A percentile compares a stretch with the other conserved stretches of the same genome.
Conservation (phyloP, 2,329 filamentous ascomycete genomes). For the Stemphylium beticola region DNA sequence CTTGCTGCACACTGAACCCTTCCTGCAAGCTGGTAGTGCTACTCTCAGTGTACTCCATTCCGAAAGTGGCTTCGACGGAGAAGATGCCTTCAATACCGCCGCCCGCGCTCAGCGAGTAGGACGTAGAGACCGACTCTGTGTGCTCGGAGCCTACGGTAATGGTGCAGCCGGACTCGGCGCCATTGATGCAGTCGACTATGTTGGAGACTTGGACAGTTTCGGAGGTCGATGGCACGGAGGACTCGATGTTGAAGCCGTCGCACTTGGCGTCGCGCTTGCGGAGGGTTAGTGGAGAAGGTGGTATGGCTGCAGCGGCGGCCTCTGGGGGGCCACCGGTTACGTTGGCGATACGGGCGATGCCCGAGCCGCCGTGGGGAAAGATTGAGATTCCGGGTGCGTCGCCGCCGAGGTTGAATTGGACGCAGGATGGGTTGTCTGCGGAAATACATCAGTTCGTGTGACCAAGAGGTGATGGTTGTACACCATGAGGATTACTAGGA, state of each 20-base stretch:
- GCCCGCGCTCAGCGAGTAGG: not conserved
- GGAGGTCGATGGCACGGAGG: not conserved
- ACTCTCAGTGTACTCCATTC: not conserved
- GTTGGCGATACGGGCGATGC: too few relatives aligned
- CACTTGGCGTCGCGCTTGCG: not conserved
- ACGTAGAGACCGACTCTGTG: not conserved
- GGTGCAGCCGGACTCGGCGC: not conserved
- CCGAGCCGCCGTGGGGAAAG: not conserved
- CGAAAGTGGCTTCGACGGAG: not conserved
- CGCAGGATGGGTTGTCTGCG: not conserved
- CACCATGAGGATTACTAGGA: too few relatives aligned
- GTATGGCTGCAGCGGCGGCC: not conserved
- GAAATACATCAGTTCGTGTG: not conserved
- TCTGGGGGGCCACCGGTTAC: too few relatives aligned
- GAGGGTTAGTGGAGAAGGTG: not conserved
- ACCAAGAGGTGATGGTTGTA: not conserved
- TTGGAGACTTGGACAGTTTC: not conserved
- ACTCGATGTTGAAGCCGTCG: not conserved
- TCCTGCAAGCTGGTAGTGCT: not conserved
- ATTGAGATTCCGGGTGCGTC: not conserved
- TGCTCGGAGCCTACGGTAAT: not conserved
- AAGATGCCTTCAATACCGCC: not conserved
- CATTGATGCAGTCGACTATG: not conserved
- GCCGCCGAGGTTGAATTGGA: not conserved
- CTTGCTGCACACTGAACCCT: not conserved